Evolutionary conservation across 305 asterid species (phyloP), one percentile per base, ranked within the genome.

Genomic region (Nicotiana rustica): DNA sequence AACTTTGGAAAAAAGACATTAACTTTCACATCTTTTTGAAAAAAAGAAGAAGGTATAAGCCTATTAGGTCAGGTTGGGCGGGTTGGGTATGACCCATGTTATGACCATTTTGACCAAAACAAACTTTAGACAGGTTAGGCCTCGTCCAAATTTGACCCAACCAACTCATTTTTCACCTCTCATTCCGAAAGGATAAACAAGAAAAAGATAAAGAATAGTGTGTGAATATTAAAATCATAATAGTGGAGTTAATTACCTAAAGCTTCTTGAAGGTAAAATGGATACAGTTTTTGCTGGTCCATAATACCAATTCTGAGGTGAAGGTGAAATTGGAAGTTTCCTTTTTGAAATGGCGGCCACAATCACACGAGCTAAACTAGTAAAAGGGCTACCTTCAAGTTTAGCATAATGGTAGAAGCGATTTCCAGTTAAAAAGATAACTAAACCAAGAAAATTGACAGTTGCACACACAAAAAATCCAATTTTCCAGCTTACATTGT

Each of bases 311-410:
- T 52, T 75, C 15, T 55, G 49, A 14, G 15, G 17, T 31, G 38
- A 19, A 6, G 17, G 2, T 13, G 77, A 21, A 60, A 33, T 15
- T 49, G 31, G 9, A 14, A 78, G 29, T 29, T 66, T 67, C 61
- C 83, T 69, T 79, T 83, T 83, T 1, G 19, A 8, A n/a, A 83
- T 25, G 6, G 76, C 31, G 9, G 86, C 86, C 6, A 71, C 83
- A 7, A 84, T 6, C 19, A 86, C 84, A n/a, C 84, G 80, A 5
- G 73, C 88, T 55, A 83, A 67, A 44, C 86, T 10, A 4, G 79
- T 80, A 52, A 86, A 86, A 1, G 88, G 88, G 67, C 81, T 83
- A 36, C 83, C 86, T 49, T 80, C 71, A 9, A 85, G 85, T 21
- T 80, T 80, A 29, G 5, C 82, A 80, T 19, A 77, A 65, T 68